Evolutionary conservation across 169 alveolate genomes (phyloP).

Genomic region (Plasmodium sp.): DNA sequence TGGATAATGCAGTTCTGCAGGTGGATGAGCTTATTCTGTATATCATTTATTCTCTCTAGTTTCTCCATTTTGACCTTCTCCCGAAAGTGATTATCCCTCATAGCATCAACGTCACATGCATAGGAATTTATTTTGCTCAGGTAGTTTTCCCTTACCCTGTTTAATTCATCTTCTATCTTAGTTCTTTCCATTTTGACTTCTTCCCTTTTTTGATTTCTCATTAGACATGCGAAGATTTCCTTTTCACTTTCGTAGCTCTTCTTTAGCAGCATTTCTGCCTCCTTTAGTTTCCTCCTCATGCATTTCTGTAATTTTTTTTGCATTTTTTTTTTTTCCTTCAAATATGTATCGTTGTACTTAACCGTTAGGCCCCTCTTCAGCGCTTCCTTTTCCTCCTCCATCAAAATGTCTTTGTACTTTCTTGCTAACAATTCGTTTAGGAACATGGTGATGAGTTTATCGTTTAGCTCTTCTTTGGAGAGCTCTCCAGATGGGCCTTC

Average conservation of each 20-base stretch:
- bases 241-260: conserved; percentile 49
- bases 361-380: conserved; percentile 24
- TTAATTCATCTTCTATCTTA: conserved; percentile 12
- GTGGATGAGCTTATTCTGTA: conserved; percentile 26
- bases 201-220: conserved; percentile 10
- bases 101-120: conserved; percentile 41
- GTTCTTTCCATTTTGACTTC: conserved; percentile 49
- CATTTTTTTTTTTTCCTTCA: conserved; percentile 30
- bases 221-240: conserved; percentile 1
- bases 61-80: conserved; percentile 19
- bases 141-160: conserved; percentile 22
- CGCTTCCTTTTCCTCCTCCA: conserved; percentile 57
- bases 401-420: conserved; percentile 41
- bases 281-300: conserved; percentile 23
- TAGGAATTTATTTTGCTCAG: conserved; percentile 56
- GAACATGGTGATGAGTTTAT: conserved; percentile 30
- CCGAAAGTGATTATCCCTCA: conserved; percentile 4
- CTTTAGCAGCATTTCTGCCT: conserved; percentile 37
- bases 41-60: conserved; percentile 22
- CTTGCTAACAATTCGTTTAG: conserved; percentile 18
- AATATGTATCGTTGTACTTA: conserved; percentile 44
- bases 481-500: conserved; percentile 1
- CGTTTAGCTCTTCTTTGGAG: conserved; percentile 29
- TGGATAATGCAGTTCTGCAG: conserved; percentile 68
- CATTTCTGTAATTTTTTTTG: conserved; percentile 17